Evolutionary conservation across 2,329 filamentous ascomycete genomes (phyloP).

Genomic region (Paecilomyces variotii): DNA sequence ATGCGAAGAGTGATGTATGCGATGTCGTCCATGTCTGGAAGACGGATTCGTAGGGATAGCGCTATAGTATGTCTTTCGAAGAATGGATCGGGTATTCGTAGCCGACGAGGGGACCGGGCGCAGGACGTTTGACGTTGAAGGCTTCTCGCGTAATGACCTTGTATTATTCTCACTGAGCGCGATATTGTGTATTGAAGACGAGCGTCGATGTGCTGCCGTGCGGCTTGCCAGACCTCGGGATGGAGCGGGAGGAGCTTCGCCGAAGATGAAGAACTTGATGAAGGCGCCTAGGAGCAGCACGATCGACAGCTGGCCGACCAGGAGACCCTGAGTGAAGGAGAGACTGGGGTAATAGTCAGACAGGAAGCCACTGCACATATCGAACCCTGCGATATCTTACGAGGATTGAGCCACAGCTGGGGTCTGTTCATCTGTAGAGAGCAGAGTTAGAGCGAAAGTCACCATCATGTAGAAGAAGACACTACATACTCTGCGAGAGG

Average conservation of each 20-base stretch:
- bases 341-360: constrained; percentile 44
- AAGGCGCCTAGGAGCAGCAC: constrained; percentile 86
- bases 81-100: constrained; percentile 70
- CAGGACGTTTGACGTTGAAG: constrained; percentile 59
- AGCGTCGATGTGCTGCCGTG: constrained; percentile 68
- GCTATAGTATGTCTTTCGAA: constrained; percentile 97
- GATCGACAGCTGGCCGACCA: constrained; percentile 87
- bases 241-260: constrained; percentile 79
- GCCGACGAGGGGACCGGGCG: constrained; percentile 68
- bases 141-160: constrained; percentile 38
- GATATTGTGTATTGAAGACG: constrained; percentile 51
- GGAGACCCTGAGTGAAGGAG: constrained; percentile 87
- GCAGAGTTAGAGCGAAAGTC: neutral
- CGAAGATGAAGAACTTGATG: constrained; percentile 99
- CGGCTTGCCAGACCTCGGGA: constrained; percentile 68
- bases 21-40: constrained; percentile 34
- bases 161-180: constrained; percentile 33
- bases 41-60: constrained; percentile 33
- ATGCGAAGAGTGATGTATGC: constrained; percentile 59
- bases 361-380: neutral
- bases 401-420: constrained; percentile 8
- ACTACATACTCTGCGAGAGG: constrained; percentile 7
- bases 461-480: neutral
- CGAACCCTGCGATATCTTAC: constrained; percentile 2
- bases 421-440: constrained; percentile 8